Percentiles rank a stretch among this genome's conserved stretches.
These are phyloP conservation scores for Nephelium lappaceum DNA, from an alignment of 345 rosid species.

Conservation along the genomic window DNA sequence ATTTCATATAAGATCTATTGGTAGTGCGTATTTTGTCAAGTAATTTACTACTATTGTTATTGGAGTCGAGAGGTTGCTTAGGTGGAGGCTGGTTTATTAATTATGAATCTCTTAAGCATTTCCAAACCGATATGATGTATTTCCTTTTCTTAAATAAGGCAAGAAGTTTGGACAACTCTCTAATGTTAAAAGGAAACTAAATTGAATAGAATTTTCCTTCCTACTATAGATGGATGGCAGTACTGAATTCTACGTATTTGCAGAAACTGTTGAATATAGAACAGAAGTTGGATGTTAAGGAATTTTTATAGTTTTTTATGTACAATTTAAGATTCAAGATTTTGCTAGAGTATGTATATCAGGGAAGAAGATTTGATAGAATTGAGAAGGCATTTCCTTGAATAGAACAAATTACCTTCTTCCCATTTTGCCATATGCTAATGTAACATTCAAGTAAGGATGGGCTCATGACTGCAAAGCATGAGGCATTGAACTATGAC, in stretches of 20 bases:
- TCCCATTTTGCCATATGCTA: not conserved
- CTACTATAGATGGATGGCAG: not conserved
- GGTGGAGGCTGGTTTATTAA: constrained; percentile 11
- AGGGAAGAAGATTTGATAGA: not conserved
- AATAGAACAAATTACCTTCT: not conserved
- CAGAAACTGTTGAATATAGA: not conserved
- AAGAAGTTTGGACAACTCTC: not conserved
- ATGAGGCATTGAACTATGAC: not conserved
- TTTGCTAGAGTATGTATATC: not conserved
- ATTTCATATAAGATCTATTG: not conserved
- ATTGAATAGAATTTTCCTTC: not conserved
- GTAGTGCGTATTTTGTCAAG: not conserved
- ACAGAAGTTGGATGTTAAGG: not conserved
- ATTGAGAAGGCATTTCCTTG: not conserved
- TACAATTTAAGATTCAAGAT: not conserved
- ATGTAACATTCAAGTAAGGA: constrained; percentile 4
- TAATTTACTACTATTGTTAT: not conserved
- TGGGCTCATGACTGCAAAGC: not conserved
- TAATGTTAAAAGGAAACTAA: not conserved
- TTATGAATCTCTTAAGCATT: not conserved
- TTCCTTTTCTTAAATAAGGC: not conserved
- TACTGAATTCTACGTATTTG: not conserved
- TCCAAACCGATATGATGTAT: not conserved
- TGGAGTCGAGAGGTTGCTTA: constrained; percentile 1
- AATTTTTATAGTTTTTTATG: not conserved